phyloP scores from a whole-genome alignment of 768 basidiomycete genomes.

The Sporobolomyces pararoseus region DNA sequence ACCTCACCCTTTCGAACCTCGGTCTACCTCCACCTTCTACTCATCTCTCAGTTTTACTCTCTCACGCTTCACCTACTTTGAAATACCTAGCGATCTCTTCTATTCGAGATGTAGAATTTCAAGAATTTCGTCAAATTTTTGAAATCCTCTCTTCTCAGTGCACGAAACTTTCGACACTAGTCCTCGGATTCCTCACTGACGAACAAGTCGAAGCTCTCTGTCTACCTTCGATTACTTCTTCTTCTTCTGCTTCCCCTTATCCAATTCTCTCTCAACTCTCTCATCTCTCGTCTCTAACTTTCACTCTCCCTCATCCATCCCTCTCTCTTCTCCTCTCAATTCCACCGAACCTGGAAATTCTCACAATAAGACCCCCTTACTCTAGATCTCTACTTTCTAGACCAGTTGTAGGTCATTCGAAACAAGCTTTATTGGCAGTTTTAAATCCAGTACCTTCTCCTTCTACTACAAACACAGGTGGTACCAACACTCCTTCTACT shows the following conservation, averaged over 20 bases:
- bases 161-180: neutral
- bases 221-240: neutral
- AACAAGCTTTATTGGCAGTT: neutral
- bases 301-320: conserved; percentile 13
- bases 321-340: conserved; percentile 14
- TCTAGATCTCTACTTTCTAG: neutral
- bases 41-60: conserved; percentile 18
- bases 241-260: neutral
- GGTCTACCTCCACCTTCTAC: conserved; percentile 33
- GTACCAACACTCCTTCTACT: neutral
- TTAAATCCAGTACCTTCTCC: neutral
- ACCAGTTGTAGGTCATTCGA: neutral
- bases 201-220: conserved; percentile 10
- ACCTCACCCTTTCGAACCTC: conserved; percentile 35
- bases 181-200: conserved; percentile 30
- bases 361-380: conserved; percentile 27
- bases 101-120: conserved; percentile 21
- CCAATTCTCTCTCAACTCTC: conserved; percentile 20
- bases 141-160: neutral
- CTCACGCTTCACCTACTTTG: neutral
- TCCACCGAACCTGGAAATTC: neutral
- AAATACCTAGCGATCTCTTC: conserved; percentile 26
- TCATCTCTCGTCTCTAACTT: conserved; percentile 14
- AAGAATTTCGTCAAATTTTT: neutral
- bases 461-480: neutral